Evolutionary conservation across 306 rosid species (phyloP), one percentile per base, ranked within the genome.

Genomic region (Pachyrhizus erosus): DNA sequence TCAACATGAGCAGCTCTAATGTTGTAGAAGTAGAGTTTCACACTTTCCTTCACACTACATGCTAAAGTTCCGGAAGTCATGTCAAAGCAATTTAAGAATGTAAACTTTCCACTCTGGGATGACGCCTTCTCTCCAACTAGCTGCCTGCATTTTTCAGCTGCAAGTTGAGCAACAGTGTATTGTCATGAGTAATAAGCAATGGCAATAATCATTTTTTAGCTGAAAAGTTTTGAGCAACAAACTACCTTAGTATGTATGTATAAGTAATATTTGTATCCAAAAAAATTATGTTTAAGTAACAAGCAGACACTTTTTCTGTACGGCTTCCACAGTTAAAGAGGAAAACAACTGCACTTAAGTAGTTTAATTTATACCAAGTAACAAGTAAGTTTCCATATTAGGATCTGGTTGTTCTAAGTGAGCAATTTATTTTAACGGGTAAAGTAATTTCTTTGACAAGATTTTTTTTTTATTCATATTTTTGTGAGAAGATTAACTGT

Each of bases 121-220:
- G 98, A 86, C 14, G 77, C 87, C 33, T 91, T 89, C 87, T 96
- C 97, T 49, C 97, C 94, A 33, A 93, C 97, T 67, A 93, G 79
- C 74, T 91, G 89, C 84, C 97, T 91, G 84, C 97, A 91, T 92
- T 93, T 93, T 83, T 93, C 92, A 87, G 97, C 99, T 96, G 81
- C 23, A 77, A 73, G 54, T 29, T 54, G 26, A 43, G 54, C 62
- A 81, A 75, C 13, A 46, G 9, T 40, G 24, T 29, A 21, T 3
- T 80, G 66, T 71, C 43, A 39, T 39, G 43, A 7, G 43, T 39
- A 39, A 39, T 39, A 39, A 39, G 43, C 43, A 39, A 39, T 39
- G 8, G 12, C 1, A 78, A 23, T 23, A 23, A 57, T 7, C 11
- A 20, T n/a, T n/a, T 51, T 51, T 51, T 9, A n/a, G 39, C 7